A percentile compares a stretch with the other conserved stretches of the same genome.
Evolutionary conservation across 768 basidiomycete genomes (phyloP).

Genomic region (Ramaria rubella): DNA sequence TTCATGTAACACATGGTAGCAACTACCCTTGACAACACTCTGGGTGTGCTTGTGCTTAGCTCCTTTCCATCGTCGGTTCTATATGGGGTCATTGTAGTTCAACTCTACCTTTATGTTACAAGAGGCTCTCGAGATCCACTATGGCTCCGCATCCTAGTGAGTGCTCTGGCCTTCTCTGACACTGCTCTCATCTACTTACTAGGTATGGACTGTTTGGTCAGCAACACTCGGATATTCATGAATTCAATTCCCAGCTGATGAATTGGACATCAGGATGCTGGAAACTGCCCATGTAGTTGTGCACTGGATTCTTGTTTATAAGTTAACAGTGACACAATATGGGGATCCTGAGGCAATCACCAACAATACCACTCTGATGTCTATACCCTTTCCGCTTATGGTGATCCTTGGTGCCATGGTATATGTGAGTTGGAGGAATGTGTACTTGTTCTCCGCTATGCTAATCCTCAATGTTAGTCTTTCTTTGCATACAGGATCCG

Average conservation of each 20-base stretch:
- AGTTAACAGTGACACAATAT: neutral
- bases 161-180: neutral
- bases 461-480: neutral
- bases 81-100: neutral
- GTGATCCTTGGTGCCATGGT: neutral
- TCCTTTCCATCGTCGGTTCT: neutral
- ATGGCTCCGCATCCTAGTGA: neutral
- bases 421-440: neutral
- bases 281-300: conserved; percentile 1
- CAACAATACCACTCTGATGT: neutral
- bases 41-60: conserved; percentile 1
- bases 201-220: neutral
- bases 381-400: neutral
- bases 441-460: neutral
- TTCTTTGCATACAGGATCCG: conserved; percentile 3
- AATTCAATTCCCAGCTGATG: neutral
- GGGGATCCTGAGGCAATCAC: neutral
- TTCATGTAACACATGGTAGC: too few species aligned
- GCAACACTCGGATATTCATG: neutral
- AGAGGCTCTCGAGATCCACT: neutral
- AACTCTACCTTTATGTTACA: neutral
- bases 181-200: neutral
- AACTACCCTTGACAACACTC: neutral
- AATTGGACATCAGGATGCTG: neutral
- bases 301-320: neutral